Evolutionary conservation across 73 alveolate genomes (phyloP).

Genomic region (Vitrella brassicaformis): DNA sequence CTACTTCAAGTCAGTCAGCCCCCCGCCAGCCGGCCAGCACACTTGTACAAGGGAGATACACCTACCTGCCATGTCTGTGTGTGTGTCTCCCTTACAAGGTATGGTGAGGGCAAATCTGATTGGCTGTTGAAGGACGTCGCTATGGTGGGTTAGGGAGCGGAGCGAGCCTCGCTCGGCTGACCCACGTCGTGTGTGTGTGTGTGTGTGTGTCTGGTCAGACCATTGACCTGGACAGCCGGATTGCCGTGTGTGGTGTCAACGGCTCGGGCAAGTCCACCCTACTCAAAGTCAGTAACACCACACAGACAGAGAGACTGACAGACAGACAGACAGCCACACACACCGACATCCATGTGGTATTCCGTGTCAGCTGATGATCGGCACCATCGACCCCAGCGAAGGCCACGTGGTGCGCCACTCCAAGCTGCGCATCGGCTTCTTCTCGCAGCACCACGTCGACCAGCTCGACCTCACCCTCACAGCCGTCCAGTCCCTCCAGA

Average conservation of each 20-base stretch:
- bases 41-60: no score
- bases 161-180: no score
- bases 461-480: constrained; percentile 70
- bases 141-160: no score
- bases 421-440: constrained; percentile 61
- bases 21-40: no score
- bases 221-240: constrained; percentile 86
- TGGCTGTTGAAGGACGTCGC: no score
- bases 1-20: constrained; percentile 52
- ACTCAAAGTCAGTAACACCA: constrained; percentile 71
- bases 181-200: no score
- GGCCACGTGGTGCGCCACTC: constrained; percentile 50
- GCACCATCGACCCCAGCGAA: constrained; percentile 12
- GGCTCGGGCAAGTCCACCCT: constrained; percentile 97
- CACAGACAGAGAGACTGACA: constrained; percentile 51
- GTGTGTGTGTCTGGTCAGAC: constrained; percentile 73
- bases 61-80: no score
- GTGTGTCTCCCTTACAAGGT: no score
- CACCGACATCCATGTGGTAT: not conserved
- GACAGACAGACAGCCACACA: constrained; percentile 50
- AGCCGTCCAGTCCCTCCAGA: constrained; percentile 10
- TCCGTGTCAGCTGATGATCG: constrained; percentile 11
- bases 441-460: constrained; percentile 94
- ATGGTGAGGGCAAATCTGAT: no score
- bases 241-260: constrained; percentile 92